phyloP scores from a whole-genome alignment of 2,329 filamentous ascomycete species.

The Verticillium isaacii region DNA sequence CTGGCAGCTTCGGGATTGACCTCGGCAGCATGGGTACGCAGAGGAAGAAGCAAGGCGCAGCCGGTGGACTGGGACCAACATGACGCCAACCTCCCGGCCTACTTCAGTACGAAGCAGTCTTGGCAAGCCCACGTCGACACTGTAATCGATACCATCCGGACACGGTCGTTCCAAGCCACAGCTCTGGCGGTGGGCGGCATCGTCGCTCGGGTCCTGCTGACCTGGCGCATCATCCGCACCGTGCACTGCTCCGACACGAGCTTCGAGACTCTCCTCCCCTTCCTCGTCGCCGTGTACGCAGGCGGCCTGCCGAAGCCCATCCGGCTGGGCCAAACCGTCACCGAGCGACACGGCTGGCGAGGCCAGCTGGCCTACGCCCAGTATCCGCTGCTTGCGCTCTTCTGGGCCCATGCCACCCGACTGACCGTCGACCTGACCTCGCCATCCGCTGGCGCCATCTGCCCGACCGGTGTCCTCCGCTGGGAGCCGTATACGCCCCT shows the following conservation, averaged over 20 bases:
- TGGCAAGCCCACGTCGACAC: conserved; percentile 5
- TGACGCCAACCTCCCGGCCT: conserved; percentile 2
- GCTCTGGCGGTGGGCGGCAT: conserved; percentile 16
- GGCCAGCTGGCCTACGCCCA: conserved; percentile 5
- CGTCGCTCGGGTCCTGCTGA: conserved; percentile 20
- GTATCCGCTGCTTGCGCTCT: conserved; percentile 18
- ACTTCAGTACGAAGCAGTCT: neutral
- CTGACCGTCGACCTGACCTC: conserved; percentile 19
- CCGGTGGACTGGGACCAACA: conserved; percentile 5
- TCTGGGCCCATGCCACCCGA: conserved; percentile 25
- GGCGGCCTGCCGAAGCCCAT: conserved; percentile 13
- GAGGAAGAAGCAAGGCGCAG: conserved; percentile 7
- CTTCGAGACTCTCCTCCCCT: conserved; percentile 27
- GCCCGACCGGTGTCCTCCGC: conserved; percentile 16
- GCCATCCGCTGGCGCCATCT: conserved; percentile 21
- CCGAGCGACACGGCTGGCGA: conserved; percentile 11
- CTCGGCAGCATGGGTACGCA: conserved; percentile 13
- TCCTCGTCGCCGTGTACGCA: conserved; percentile 18
- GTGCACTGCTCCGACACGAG: conserved; percentile 28
- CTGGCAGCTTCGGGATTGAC: conserved; percentile 17
- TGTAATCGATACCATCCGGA: conserved; percentile 1
- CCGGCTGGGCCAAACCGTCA: conserved; percentile 16
- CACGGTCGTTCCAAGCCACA: conserved; percentile 11
- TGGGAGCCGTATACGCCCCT: conserved; percentile 23
- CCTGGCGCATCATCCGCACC: conserved; percentile 24